Percentiles rank a stretch among this genome's conserved stretches.
phyloP scores from a whole-genome alignment of 2,329 filamentous ascomycete species.

The Pestalotiopsis sp. region DNA sequence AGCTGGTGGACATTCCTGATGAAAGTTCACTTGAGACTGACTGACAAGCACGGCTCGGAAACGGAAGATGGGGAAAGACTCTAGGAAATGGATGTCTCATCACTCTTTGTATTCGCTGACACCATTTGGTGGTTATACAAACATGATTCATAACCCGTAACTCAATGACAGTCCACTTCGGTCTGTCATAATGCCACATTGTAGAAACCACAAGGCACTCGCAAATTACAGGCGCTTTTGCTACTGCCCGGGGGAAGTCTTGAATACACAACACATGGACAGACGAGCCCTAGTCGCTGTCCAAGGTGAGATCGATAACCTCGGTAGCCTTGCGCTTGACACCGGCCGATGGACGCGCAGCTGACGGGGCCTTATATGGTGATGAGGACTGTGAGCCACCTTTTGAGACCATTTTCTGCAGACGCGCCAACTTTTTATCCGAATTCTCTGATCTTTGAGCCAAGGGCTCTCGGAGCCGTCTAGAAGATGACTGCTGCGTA shows the following conservation, averaged over 20 bases:
- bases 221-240: neutral
- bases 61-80: neutral
- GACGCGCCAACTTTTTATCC: neutral
- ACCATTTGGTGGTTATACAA: neutral
- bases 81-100: no score
- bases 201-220: neutral
- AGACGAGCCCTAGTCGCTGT: slow-evolving; percentile 6
- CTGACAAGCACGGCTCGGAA: neutral
- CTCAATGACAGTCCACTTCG: neutral
- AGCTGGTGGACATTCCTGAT: no score
- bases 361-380: neutral
- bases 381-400: neutral
- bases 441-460: neutral
- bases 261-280: neutral
- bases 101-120: no score
- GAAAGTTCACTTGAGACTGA: no score
- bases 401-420: neutral
- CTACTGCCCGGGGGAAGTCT: neutral
- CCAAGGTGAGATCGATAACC: slow-evolving; percentile 21
- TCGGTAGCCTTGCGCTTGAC: slow-evolving; percentile 19
- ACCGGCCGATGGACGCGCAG: slow-evolving; percentile 7
- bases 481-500: no score
- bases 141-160: neutral
- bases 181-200: neutral
- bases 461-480: neutral